These are phyloP conservation scores for Citrus mangshanensis DNA, from an alignment of 345 rosid genomes.

Conservation along the genomic window DNA sequence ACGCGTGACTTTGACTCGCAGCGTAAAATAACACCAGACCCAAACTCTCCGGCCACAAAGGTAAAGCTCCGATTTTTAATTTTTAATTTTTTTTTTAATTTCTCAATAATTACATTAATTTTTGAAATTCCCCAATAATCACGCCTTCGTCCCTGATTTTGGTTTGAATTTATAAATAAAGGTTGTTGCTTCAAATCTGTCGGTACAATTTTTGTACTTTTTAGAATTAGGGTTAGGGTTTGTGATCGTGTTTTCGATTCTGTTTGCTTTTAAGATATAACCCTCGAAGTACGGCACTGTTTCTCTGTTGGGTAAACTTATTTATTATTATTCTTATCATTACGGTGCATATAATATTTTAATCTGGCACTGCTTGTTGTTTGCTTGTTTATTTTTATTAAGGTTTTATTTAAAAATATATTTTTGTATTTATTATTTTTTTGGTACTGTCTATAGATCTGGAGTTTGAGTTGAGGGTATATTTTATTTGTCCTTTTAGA, in stretches of 20 bases:
- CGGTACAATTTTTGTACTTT: too few relatives aligned
- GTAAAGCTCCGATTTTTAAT: not conserved
- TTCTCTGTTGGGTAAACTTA: not conserved
- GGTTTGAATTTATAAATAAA: not conserved
- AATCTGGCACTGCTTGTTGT: not conserved
- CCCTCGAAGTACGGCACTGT: not conserved
- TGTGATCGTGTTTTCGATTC: not conserved
- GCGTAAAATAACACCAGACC: not conserved
- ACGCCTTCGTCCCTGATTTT: not conserved
- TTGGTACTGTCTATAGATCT: not conserved
- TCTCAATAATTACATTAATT: not conserved
- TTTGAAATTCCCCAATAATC: too few relatives aligned
- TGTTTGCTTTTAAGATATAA: not conserved
- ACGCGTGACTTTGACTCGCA: not conserved
- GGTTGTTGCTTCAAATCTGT: not conserved
- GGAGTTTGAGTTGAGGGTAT: too few relatives aligned
- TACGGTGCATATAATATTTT: not conserved
- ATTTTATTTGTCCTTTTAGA: not conserved
- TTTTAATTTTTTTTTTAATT: not conserved
- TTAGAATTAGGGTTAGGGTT: conserved; percentile 8
- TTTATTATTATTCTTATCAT: not conserved
- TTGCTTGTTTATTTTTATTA: not conserved
- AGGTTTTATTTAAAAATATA: not conserved
- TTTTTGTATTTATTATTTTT: not conserved
- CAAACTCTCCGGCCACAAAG: not conserved